phyloP scores from a whole-genome alignment of 31 red algal species.

The Odonthalia washingtoniensis region DNA sequence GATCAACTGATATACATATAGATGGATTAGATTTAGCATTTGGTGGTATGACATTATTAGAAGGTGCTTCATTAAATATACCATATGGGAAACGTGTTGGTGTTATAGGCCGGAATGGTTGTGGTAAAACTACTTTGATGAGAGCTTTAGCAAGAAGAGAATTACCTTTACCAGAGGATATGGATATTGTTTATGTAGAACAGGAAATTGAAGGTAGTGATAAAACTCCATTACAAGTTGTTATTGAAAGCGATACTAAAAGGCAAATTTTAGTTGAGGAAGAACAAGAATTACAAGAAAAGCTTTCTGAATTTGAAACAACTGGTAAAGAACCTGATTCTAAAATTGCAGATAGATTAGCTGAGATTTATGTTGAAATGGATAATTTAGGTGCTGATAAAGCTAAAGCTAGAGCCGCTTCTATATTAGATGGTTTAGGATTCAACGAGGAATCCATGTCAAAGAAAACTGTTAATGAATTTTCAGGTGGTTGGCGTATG shows the following conservation, averaged over 20 bases:
- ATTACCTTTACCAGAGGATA: conserved; percentile 79
- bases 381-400: conserved; percentile 80
- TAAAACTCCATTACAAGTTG: conserved; percentile 77
- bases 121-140: conserved; percentile 96
- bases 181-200: conserved; percentile 88
- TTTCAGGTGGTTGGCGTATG: conserved; percentile 99
- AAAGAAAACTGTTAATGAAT: conserved; percentile 66
- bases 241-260: conserved; percentile 78
- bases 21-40: conserved; percentile 93
- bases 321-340: conserved; percentile 47
- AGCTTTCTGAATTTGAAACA: conserved; percentile 27
- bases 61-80: conserved; percentile 69
- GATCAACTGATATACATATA: conserved; percentile 79
- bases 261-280: conserved; percentile 71
- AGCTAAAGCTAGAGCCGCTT: conserved; percentile 74
- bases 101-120: conserved; percentile 92
- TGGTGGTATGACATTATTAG: conserved; percentile 82
- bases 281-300: conserved; percentile 73
- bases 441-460: conserved; percentile 74
- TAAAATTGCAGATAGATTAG: conserved; percentile 52
- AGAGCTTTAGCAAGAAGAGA: conserved; percentile 78
- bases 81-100: conserved; percentile 79
- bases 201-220: conserved; percentile 90
- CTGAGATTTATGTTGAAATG: conserved; percentile 77
- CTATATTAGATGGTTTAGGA: conserved; percentile 85